Base-by-base conservation (phyloP, 257 asterid genomes). In the Solanum ossicruentum region DNA sequence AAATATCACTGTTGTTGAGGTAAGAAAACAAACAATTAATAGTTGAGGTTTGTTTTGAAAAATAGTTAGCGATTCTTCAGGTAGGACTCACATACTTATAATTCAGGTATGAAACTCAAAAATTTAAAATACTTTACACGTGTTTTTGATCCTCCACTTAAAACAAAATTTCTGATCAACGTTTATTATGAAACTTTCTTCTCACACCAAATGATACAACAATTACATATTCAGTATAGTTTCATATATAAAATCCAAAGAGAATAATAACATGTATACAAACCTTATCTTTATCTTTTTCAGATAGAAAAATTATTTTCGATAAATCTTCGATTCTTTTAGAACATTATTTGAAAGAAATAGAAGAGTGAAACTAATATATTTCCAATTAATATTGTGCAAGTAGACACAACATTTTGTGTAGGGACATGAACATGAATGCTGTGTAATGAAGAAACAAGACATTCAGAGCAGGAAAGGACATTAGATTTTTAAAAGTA, bases 301-400 rank as follows among this genome's bases (percentile, higher is more conserved):
- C 7, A n/a, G 1, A 0, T 63, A 63, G 0, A 12, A 26, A 63
- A 13, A 26, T 5, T 12, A 6, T 26, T 63, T 63, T 15, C 0
- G 0, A 26, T 26, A 1, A 3, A 12, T 7, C 1, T 0, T 13
- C 2, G 0, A 6, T 0, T 12, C 26, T 12, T 65, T 6, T 0
- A 1, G 4, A 26, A 65, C 2, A 26, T 65, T 18, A 65, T 63
- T 63, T 1, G 10, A 63, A 23, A 63, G 20, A 63, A 63, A 63
- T 6, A 6, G 0, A 13, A 32, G 12, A 66, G 47, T 26, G 12
- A 28, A 28, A 66, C 3, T 8, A 39, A 70, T 17, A 70, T 39
- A 39, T 39, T 70, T 18, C 52, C 4, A 70, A 41, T 39, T 70
- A 70, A 70, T 70, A 70, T 69, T 57, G 65, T 57, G 26, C 65